A percentile compares a stretch with the other conserved stretches of the same genome.
Conservation (phyloP, 139 green algal genomes). For the Mesostigma viride region DNA sequence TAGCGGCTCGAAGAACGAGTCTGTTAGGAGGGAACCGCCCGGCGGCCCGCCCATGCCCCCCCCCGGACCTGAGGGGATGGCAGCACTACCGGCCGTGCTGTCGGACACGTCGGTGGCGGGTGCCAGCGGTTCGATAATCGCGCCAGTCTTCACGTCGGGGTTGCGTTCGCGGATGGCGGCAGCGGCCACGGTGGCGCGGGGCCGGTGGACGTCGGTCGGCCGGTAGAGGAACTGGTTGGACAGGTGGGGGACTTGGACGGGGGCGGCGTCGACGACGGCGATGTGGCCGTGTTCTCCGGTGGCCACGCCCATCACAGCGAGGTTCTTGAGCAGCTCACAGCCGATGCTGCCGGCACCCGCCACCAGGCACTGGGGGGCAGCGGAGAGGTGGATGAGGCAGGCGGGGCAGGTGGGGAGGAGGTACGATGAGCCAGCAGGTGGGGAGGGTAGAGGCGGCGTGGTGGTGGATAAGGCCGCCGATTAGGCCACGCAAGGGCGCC, state of each 20-base stretch:
- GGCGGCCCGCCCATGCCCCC: no score
- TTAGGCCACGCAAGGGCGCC: no score
- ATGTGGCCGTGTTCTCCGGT: slow-evolving; percentile 17
- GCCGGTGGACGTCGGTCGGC: slow-evolving; percentile 2
- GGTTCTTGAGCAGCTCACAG: slow-evolving; percentile 27
- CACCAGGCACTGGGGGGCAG: slow-evolving; percentile 20
- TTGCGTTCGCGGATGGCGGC: slow-evolving; percentile 13
- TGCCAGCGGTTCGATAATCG: slow-evolving; percentile 10
- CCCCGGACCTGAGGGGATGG: no score
- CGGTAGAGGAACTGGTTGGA: slow-evolving; percentile 11
- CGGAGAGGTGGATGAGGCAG: no score
- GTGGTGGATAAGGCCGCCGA: no score
- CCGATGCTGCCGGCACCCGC: slow-evolving; percentile 27
- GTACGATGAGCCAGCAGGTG: no score
- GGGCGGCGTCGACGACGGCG: slow-evolving; percentile 21
- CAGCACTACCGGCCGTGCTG: no score
- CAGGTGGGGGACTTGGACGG: slow-evolving; percentile 17
- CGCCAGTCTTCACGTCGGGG: slow-evolving; percentile 6
- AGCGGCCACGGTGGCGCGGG: slow-evolving; percentile 18
- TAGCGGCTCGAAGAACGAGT: slow-evolving; percentile 25
- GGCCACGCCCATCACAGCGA: slow-evolving; percentile 27
- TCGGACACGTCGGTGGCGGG: slow-evolving; percentile 21
- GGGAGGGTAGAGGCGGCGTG: no score
- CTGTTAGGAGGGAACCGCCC: no score
- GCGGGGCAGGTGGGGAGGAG: no score